Evolutionary conservation across 495 filamentous ascomycete genomes (phyloP).

Genomic region (Aspergillus kassunensis): DNA sequence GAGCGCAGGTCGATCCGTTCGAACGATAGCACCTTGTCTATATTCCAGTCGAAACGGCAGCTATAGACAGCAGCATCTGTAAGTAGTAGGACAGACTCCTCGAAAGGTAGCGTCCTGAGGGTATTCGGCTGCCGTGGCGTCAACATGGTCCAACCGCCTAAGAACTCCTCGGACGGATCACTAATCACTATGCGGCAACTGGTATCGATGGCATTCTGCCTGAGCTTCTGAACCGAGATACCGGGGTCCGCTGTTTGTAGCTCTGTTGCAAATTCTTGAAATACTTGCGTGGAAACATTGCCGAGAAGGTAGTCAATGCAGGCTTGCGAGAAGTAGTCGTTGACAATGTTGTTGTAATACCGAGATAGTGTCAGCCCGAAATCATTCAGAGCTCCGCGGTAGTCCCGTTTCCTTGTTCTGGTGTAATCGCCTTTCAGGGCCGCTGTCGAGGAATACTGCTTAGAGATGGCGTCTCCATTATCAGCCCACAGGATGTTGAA

Average conservation of each 20-base stretch:
- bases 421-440: slow-evolving; percentile 96
- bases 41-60: slow-evolving; percentile 86
- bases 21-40: slow-evolving; percentile 87
- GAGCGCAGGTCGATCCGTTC: slow-evolving; percentile 78
- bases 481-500: slow-evolving; percentile 96
- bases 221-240: slow-evolving; percentile 74
- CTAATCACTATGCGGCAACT: slow-evolving; percentile 79
- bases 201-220: slow-evolving; percentile 84
- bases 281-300: slow-evolving; percentile 75
- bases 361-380: slow-evolving; percentile 78
- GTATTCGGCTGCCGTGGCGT: slow-evolving; percentile 64
- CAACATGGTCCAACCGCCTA: slow-evolving; percentile 79
- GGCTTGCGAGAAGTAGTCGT: slow-evolving; percentile 93
- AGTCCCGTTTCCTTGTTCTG: slow-evolving; percentile 81
- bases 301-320: slow-evolving; percentile 93
- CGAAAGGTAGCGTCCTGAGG: slow-evolving; percentile 63
- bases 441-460: slow-evolving; percentile 78
- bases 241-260: slow-evolving; percentile 87
- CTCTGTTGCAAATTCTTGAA: slow-evolving; percentile 85
- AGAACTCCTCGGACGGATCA: slow-evolving; percentile 75
- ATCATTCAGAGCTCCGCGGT: slow-evolving; percentile 89
- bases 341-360: slow-evolving; percentile 75
- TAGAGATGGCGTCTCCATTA: slow-evolving; percentile 65
- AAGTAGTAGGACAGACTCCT: slow-evolving; percentile 80
- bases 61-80: slow-evolving; percentile 82